Conservation (phyloP, 768 basidiomycete species). For the Guyanaporus albipodus region DNA sequence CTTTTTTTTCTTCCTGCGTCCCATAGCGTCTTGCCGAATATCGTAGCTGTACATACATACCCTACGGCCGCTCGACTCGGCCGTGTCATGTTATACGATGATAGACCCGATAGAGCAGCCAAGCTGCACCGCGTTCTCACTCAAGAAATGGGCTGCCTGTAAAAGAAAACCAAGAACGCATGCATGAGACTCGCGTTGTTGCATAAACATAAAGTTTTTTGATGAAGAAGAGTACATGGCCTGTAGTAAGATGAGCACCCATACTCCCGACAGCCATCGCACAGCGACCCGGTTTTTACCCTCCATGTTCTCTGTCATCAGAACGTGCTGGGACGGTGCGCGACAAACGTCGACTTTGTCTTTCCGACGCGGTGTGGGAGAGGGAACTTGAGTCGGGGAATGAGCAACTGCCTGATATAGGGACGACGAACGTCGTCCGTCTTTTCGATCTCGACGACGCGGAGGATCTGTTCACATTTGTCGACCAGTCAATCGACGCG, state of each 20-base stretch:
- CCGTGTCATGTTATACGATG: no score
- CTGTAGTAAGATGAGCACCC: not conserved
- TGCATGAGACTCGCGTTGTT: conserved; percentile 9
- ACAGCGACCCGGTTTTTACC: no score
- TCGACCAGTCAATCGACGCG: not conserved
- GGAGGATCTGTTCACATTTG: conserved; percentile 67
- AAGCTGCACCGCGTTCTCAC: no score
- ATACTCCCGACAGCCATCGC: no score
- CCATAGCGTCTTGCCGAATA: no score
- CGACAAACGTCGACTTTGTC: conserved; percentile 75
- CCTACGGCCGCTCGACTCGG: no score
- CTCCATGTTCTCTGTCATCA: conserved; percentile 29
- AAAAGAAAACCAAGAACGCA: no score
- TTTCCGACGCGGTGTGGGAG: conserved; percentile 87
- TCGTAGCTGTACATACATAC: no score
- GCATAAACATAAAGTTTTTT: conserved; percentile 11
- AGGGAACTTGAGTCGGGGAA: conserved; percentile 92
- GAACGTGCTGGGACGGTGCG: conserved; percentile 74
- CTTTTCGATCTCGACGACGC: conserved; percentile 95
- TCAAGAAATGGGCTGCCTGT: no score
- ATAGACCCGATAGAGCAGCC: no score
- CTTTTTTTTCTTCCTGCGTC: no score
- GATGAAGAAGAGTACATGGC: conserved; percentile 9
- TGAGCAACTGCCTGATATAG: conserved; percentile 95
- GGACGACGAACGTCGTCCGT: conserved; percentile 88